phyloP scores from a whole-genome alignment of 129 eudicot species.

The Arctium lappa region DNA sequence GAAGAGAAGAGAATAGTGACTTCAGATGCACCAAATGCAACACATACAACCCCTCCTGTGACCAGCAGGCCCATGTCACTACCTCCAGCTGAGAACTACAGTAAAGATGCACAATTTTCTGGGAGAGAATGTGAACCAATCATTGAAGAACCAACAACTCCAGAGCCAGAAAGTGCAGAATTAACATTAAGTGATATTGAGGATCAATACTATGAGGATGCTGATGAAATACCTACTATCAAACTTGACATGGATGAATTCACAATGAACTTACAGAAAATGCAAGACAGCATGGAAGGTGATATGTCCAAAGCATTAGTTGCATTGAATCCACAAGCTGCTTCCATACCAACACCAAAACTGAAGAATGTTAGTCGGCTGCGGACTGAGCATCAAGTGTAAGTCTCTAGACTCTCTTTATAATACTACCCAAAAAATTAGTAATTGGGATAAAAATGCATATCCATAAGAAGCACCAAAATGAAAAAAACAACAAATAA shows the following conservation, averaged over 20 bases:
- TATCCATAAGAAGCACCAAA: background rate
- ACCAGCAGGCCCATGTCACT: constrained; percentile 28
- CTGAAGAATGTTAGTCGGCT: constrained; percentile 80
- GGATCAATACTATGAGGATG: constrained; percentile 75
- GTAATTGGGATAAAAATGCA: background rate
- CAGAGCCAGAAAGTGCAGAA: constrained; percentile 60
- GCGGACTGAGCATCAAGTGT: constrained; percentile 98
- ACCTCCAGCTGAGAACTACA: constrained; percentile 29
- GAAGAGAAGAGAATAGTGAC: constrained; percentile 70
- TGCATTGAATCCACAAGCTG: constrained; percentile 58
- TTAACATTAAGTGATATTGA: constrained; percentile 67
- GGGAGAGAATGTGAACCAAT: constrained; percentile 52
- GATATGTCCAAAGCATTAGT: constrained; percentile 74
- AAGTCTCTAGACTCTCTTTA: constrained; percentile 26
- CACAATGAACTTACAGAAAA: constrained; percentile 51
- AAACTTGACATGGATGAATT: constrained; percentile 71
- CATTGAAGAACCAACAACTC: constrained; percentile 80
- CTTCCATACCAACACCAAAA: constrained; percentile 80
- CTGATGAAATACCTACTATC: constrained; percentile 90
- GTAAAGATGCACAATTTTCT: constrained; percentile 2
- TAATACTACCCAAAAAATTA: background rate
- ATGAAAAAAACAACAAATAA: background rate
- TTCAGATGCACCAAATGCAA: constrained; percentile 37
- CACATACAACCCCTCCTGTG: constrained; percentile 26
- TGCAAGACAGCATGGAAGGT: constrained; percentile 64